A percentile compares a stretch with the other conserved stretches of the same genome.
These are phyloP conservation scores for Phytophthora megakarya DNA, from an alignment of 352 stramenopile species.

Conservation along the genomic window DNA sequence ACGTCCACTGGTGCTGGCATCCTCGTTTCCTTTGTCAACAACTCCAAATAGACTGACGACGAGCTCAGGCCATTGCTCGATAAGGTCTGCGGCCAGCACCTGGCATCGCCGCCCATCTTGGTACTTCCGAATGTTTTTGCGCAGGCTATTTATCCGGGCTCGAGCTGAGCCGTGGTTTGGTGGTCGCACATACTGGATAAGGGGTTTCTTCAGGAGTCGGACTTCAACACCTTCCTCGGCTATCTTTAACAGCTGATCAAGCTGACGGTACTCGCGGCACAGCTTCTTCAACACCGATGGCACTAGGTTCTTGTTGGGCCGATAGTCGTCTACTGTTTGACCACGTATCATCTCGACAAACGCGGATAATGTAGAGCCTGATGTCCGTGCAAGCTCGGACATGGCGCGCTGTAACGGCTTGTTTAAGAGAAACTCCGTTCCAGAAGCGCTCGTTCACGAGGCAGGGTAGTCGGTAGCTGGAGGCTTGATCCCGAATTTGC, in stretches of 20 bases:
- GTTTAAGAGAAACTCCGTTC: constrained; percentile 13
- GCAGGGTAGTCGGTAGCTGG: not conserved
- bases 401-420: constrained; percentile 9
- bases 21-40: no score
- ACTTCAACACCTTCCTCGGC: constrained; percentile 4
- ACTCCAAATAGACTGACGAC: constrained; percentile 24
- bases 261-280: no score
- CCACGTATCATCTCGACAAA: constrained; percentile 21
- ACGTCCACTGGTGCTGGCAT: no score
- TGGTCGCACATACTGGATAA: not conserved
- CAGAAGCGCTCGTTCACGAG: not conserved
- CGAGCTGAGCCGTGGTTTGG: constrained; percentile 19
- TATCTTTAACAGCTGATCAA: constrained; percentile 6
- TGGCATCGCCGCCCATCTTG: constrained; percentile 21
- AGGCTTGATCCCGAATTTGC: no score
- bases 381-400: no score
- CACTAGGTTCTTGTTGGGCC: constrained; percentile 34
- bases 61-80: constrained; percentile 22
- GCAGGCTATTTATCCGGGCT: constrained; percentile 17
- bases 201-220: not conserved
- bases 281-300: constrained; percentile 4
- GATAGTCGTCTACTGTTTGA: constrained; percentile 5
- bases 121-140: constrained; percentile 29
- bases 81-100: constrained; percentile 26
- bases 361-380: no score